Evolutionary conservation across 768 basidiomycete species (phyloP).

Genomic region (Sporobolomyces pararoseus): DNA sequence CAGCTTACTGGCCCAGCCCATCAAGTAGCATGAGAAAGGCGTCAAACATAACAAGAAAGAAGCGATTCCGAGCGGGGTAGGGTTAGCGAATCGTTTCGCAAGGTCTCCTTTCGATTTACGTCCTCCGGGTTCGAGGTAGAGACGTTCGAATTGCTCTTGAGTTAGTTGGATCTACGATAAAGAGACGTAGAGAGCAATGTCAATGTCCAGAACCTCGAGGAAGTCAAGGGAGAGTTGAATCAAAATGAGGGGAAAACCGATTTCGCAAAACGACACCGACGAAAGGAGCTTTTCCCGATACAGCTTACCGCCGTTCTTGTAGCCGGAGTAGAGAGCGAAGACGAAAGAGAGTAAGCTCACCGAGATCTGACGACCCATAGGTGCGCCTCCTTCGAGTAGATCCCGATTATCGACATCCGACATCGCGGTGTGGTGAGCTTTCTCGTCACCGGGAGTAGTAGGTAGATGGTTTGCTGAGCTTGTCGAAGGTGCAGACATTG

Average conservation of each 20-base stretch:
- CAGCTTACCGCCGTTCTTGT: too few relatives aligned
- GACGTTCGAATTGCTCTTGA: constrained; percentile 45
- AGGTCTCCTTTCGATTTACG: constrained; percentile 43
- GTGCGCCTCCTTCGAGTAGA: constrained; percentile 36
- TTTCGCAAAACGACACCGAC: neutral
- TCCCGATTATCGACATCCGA: constrained; percentile 17
- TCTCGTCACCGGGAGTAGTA: neutral
- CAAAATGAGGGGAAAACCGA: too few relatives aligned
- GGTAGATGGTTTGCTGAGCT: neutral
- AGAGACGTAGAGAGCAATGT: neutral
- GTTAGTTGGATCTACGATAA: constrained; percentile 36
- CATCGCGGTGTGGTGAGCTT: neutral
- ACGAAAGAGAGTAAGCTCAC: constrained; percentile 10
- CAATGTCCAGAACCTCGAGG: neutral
- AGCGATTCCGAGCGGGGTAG: constrained; percentile 42
- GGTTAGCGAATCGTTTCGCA: constrained; percentile 42
- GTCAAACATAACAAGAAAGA: constrained; percentile 44
- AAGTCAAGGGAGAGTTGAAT: neutral
- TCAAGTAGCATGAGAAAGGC: constrained; percentile 43
- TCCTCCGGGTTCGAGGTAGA: constrained; percentile 46
- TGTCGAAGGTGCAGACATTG: constrained; percentile 10
- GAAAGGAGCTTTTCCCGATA: too few relatives aligned
- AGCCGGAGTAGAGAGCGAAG: too few relatives aligned
- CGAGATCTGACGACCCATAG: constrained; percentile 43
- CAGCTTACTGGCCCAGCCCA: constrained; percentile 35